Base-by-base conservation (phyloP, 164 flowering plant species). In the Liriodendron chinense region DNA sequence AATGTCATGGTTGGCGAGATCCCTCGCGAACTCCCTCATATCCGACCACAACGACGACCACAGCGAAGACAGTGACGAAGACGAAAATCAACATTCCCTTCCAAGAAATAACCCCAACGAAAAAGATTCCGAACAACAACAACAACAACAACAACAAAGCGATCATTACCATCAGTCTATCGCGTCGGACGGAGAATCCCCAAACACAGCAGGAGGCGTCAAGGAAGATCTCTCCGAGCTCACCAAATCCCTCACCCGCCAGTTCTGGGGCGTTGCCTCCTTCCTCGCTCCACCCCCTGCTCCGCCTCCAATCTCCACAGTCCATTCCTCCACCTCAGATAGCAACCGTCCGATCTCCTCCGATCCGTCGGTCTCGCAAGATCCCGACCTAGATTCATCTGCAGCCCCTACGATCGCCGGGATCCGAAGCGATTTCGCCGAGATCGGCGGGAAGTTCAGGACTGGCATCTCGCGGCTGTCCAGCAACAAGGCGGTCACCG, bases 161-260 rank as follows among this genome's bases (percentile, higher is more conserved):
- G 43, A 34, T 34, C 43, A 4, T 34, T 4, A 34, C 0, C 4
- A 57, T 34, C 21, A 56, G 64, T 25, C 72, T 56, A 80, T 74
- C 43, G 68, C 69, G 82, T 18, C 21, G 61, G 34, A 68, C 5
- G 26, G 47, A 12, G 47, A 25, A 66, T 14, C 6, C 9, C 43
- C 2, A 24, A 28, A 68, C 47, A 69, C 83, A 26, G 70, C 82
- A 5, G 82, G 89, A 18, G 98, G 99, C 75, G 98, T 96, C 74
- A 94, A 91, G 77, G 98, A 90, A 23, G 99, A 96, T 75, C 83
- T 96, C 69, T 87, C 91, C 14, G 93, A 92, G 67, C 73, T 95
- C 68, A 88, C 77, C 67, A 87, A 93, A 81, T 84, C 93, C 81
- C 84, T 95, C 70, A 86, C 92, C 47, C 96, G 97, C 65, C 98